Percentiles rank a stretch among this genome's conserved stretches.
Conservation (phyloP, 208 protist species). For the Trypanosoma platydactyli region DNA sequence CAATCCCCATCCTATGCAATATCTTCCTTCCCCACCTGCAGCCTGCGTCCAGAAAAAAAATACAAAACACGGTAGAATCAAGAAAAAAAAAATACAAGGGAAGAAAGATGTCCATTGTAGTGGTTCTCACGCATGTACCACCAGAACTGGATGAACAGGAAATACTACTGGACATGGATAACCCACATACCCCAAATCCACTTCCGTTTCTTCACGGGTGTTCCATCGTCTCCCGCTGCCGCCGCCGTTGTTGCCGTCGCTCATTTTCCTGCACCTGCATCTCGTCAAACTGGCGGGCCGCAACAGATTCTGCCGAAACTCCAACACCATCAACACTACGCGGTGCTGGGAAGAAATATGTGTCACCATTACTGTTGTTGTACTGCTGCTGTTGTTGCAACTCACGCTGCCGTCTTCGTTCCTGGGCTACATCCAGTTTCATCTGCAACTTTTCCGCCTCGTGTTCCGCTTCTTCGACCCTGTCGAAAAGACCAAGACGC, state of each 20-base stretch:
- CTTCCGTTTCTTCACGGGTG: neutral
- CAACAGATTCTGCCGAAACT: conserved; percentile 24
- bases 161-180: conserved; percentile 4
- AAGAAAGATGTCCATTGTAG: neutral
- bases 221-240: no score
- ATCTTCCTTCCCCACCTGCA: neutral
- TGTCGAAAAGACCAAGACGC: conserved; percentile 55
- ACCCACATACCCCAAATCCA: neutral
- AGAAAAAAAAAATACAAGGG: neutral
- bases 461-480: conserved; percentile 74
- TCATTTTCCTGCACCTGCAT: conserved; percentile 31
- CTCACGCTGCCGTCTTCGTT: conserved; percentile 33
- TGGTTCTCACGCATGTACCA: neutral
- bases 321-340: conserved; percentile 19
- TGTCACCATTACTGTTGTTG: neutral
- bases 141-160: neutral
- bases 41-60: neutral
- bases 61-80: neutral
- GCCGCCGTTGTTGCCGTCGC: conserved; percentile 11
- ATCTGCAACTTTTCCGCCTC: conserved; percentile 64
- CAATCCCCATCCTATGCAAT: conserved; percentile 8
- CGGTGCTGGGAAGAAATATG: neutral
- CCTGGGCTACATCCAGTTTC: conserved; percentile 49
- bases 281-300: conserved; percentile 29
- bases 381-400: conserved; percentile 3